Evolutionary conservation across 2,329 filamentous ascomycete species (phyloP), one percentile per base, ranked within the genome.

Genomic region (Pestalotiopsis sp.): DNA sequence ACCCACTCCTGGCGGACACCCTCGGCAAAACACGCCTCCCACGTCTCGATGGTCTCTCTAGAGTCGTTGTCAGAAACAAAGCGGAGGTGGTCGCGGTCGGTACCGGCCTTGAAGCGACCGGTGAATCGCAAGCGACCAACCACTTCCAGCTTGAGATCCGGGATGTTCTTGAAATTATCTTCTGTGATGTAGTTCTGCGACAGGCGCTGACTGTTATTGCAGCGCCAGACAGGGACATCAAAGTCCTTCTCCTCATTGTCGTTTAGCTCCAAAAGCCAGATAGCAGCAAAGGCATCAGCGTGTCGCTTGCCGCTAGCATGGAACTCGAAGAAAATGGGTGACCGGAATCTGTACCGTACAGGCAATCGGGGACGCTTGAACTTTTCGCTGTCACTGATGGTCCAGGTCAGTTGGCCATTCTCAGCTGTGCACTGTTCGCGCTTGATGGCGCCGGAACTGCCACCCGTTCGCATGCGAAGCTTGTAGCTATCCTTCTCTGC

Each of bases 181-280:
- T 94, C 89, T 0, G 93, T 97, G 74, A 98, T 92, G 78, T 95
- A 98, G 77, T 97, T 98, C 76, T 98, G 95, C 0, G 92, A 93
- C 11, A 98, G 83, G 4, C 95, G 89, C 69, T 88, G 83, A 0
- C 90, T 85, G 67, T 92, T 92, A 73, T 92, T 86, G 26, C 94
- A 97, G 64, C 87, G 90, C 92, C 94, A 98, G 67, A 99, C 91
- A 0, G 95, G 96, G n/a, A 98, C 85, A 71, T 96, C 92, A 73
- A 98, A 91, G 14, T 91, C 86, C 1, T 85, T 86, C 64, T 92
- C 89, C 70, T 96, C 91, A 68, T 92, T 92, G 75, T 98, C 96
- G 11, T 91, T 85, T 9, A 98, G 84, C 68, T 96, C 92, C 71
- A 94, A 89, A 3, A 98, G 85, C 96, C 95, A 98, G 35, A 98